Evolutionary conservation across 352 stramenopile genomes (phyloP).

Genomic region (Globisporangium rhizosaccharum): DNA sequence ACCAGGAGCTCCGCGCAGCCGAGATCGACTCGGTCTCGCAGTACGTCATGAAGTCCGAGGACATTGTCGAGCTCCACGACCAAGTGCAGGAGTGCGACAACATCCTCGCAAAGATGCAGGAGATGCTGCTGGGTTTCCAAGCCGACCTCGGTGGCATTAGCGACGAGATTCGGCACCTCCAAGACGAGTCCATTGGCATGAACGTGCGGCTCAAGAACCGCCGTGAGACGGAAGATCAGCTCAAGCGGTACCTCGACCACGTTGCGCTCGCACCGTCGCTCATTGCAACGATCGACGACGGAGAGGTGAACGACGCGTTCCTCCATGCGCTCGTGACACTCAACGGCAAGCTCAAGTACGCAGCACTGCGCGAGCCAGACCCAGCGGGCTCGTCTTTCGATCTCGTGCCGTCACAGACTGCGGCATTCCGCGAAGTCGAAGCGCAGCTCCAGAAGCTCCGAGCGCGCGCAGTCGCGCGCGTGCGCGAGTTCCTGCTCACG

Average conservation of each 20-base stretch:
- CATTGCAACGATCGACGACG: slow-evolving; percentile 90
- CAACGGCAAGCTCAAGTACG: slow-evolving; percentile 91
- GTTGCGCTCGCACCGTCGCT: slow-evolving; percentile 94
- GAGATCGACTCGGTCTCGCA: slow-evolving; percentile 83
- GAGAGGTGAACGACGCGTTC: slow-evolving; percentile 92
- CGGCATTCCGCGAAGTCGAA: slow-evolving; percentile 91
- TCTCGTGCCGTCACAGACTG: slow-evolving; percentile 85
- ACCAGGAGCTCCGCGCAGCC: slow-evolving; percentile 78
- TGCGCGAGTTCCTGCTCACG: slow-evolving; percentile 92
- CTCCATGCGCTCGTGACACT: slow-evolving; percentile 92
- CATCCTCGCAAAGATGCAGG: slow-evolving; percentile 95
- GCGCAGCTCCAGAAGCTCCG: slow-evolving; percentile 89
- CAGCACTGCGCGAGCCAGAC: slow-evolving; percentile 50
- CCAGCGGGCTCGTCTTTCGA: slow-evolving; percentile 74
- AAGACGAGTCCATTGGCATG: slow-evolving; percentile 93
- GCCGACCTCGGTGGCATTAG: slow-evolving; percentile 96
- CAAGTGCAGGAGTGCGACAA: slow-evolving; percentile 96
- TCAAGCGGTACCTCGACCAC: slow-evolving; percentile 94
- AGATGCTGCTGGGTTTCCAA: slow-evolving; percentile 98
- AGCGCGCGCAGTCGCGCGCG: slow-evolving; percentile 58
- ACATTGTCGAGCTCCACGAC: slow-evolving; percentile 90
- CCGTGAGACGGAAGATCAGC: slow-evolving; percentile 88
- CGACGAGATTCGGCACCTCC: slow-evolving; percentile 96
- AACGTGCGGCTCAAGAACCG: slow-evolving; percentile 95
- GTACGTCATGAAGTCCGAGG: slow-evolving; percentile 84